Conservation (phyloP, 305 asterid genomes). For the Lippia alba region DNA sequence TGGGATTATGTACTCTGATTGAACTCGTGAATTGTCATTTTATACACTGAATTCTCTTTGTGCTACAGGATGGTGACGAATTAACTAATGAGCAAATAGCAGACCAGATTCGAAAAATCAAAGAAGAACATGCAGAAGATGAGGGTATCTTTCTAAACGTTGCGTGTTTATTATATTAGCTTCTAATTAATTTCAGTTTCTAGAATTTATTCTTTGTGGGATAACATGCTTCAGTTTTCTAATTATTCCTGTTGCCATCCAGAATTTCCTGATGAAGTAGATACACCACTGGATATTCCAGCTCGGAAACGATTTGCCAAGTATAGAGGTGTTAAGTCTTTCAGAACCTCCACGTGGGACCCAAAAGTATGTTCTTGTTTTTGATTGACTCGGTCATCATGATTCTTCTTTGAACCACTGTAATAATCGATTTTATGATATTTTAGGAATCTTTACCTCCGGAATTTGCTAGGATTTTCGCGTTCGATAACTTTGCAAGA, state of each 20-base stretch:
- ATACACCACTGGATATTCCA: slow-evolving; percentile 85
- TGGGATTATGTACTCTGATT: background rate
- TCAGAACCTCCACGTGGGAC: slow-evolving; percentile 98
- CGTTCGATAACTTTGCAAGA: slow-evolving; percentile 81
- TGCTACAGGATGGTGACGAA: slow-evolving; percentile 74
- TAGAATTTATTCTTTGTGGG: background rate
- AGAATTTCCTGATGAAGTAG: slow-evolving; percentile 99
- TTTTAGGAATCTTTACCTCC: slow-evolving; percentile 93
- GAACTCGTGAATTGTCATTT: background rate
- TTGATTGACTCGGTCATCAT: slow-evolving; percentile 14
- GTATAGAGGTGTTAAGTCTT: slow-evolving; percentile 91
- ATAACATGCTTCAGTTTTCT: slow-evolving; percentile 27
- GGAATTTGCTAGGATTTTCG: slow-evolving; percentile 90
- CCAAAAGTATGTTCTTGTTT: slow-evolving; percentile 71
- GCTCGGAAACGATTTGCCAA: slow-evolving; percentile 96
- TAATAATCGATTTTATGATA: slow-evolving; percentile 33
- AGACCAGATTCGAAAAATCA: slow-evolving; percentile 82
- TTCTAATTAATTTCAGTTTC: slow-evolving; percentile 23
- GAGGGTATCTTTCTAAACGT: slow-evolving; percentile 61
- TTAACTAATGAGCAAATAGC: slow-evolving; percentile 86
- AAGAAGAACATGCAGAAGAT: slow-evolving; percentile 92
- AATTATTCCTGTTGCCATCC: slow-evolving; percentile 32
- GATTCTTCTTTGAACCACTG: slow-evolving; percentile 21
- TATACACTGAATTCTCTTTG: background rate
- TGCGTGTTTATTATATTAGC: slow-evolving; percentile 9